A percentile compares a stretch with the other conserved stretches of the same genome.
These are phyloP conservation scores for Oryza coarctata DNA, from an alignment of 176 grass and related monocot genomes.

Conservation along the genomic window DNA sequence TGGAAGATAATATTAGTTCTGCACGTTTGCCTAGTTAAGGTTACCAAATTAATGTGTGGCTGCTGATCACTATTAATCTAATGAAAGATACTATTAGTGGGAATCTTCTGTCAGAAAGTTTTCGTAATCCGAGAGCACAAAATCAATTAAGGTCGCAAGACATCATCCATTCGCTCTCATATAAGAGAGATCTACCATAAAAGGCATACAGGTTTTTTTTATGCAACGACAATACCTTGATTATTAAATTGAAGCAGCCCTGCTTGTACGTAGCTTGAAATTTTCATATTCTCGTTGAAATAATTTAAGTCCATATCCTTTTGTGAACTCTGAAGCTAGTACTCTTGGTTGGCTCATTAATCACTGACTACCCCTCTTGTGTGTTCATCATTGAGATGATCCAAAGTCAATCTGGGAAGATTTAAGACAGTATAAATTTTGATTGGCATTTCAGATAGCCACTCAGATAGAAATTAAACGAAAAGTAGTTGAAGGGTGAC, in stretches of 20 bases:
- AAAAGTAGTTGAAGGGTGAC: not conserved
- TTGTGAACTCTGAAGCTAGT: not conserved
- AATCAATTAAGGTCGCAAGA: constrained; percentile 23
- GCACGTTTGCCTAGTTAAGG: not conserved
- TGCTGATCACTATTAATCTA: constrained; percentile 9
- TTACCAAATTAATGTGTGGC: not conserved
- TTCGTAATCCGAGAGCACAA: constrained; percentile 25
- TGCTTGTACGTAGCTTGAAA: constrained; percentile 27
- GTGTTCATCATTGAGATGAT: not conserved
- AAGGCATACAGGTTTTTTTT: constrained; percentile 31
- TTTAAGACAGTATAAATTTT: not conserved
- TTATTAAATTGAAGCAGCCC: constrained; percentile 34
- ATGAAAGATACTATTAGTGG: constrained; percentile 9
- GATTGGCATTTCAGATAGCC: not conserved
- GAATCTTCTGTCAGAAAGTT: constrained; percentile 26
- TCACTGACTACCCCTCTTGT: not conserved
- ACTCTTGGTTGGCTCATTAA: not conserved
- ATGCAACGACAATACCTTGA: not conserved
- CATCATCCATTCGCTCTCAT: constrained; percentile 19
- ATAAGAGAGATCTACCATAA: constrained; percentile 40
- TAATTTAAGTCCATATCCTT: not conserved
- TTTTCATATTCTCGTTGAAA: constrained; percentile 11
- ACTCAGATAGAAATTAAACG: not conserved
- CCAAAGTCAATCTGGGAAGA: constrained; percentile 9
- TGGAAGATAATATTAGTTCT: not conserved